Evolutionary conservation across 495 filamentous ascomycete species (phyloP), one percentile per base, ranked within the genome.

Genomic region (Penicillium bialowiezense): DNA sequence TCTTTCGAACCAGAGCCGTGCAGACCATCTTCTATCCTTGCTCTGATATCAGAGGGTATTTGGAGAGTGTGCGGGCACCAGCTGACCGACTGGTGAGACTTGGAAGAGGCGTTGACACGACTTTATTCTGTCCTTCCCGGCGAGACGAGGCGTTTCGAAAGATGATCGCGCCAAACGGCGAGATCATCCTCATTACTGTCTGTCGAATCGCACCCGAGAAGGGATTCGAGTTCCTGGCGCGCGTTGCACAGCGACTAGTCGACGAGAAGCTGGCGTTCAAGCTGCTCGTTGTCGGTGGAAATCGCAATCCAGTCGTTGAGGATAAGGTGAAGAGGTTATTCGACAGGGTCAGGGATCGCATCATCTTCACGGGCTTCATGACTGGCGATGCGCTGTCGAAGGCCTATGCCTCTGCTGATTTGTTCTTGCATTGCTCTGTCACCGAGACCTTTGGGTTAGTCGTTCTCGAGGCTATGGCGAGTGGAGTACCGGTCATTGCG

Each of bases 391-490:
- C 70, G 0, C 65, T 86, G 13, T 80, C 79, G 18, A 65, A 67
- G 10, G 75, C 76, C 18, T 86, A 85, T 58, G 81, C 82, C 3
- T 75, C 73, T 0, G 80, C 74, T 3, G 82, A 86, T 52, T 48
- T 86, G 19, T 85, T 86, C 51, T 60, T 86, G 12, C 82, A 86
- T 50, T 83, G 79, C 62, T 85, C 81, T 15, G 73, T 84, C 49
- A 84, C 80, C 13, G 83, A 86, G 58, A 85, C 81, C 0, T 86
- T 86, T 56, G 83, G 83, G 1, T 64, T 86, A 15, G 81, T 85
- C 1, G 80, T 84, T 3, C 64, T 86, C 0, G 83, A 86, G 55
- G 76, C 79, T 5, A 85, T 86, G 83, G 81, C 82, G 0, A 83
- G 80, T 58, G 80, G 80, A 7, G 64, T 86, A 3, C 80, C 81